Evolutionary conservation across 768 basidiomycete species (phyloP).

Genomic region (Pleurotus ostreatus): DNA sequence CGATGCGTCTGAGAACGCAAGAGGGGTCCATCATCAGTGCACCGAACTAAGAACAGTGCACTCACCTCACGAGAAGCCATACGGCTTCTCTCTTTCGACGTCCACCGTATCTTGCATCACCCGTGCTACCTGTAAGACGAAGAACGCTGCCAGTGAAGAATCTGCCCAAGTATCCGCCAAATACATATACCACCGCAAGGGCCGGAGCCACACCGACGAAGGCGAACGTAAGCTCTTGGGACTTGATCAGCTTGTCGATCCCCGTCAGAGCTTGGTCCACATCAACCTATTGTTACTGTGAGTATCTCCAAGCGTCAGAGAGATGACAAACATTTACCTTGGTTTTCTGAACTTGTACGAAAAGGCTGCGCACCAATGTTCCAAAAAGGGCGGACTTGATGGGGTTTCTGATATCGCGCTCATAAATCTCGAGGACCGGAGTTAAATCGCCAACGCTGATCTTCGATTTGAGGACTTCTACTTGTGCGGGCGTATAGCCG

Average conservation of each 20-base stretch:
- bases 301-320: not conserved
- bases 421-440: conserved; percentile 81
- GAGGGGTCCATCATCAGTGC: not conserved
- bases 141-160: conserved; percentile 42
- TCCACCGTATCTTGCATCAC: conserved; percentile 56
- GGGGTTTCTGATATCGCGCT: conserved; percentile 88
- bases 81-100: conserved; percentile 44
- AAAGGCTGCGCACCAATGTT: conserved; percentile 74
- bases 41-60: not conserved
- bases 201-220: conserved; percentile 96
- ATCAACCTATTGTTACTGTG: conserved; percentile 61
- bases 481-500: conserved; percentile 55
- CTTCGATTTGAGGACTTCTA: conserved; percentile 60
- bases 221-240: conserved; percentile 93
- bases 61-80: conserved; percentile 71
- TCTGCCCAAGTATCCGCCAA: conserved; percentile 46
- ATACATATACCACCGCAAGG: conserved; percentile 71
- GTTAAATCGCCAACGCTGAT: conserved; percentile 83
- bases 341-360: conserved; percentile 94
- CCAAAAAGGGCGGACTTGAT: conserved; percentile 77
- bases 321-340: conserved; percentile 48
- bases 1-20: conserved; percentile 46
- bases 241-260: conserved; percentile 90
- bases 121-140: conserved; percentile 18
- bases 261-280: conserved; percentile 86